phyloP scores from a whole-genome alignment of 1,284 basidiomycete genomes.

The Volvariella volvacea region DNA sequence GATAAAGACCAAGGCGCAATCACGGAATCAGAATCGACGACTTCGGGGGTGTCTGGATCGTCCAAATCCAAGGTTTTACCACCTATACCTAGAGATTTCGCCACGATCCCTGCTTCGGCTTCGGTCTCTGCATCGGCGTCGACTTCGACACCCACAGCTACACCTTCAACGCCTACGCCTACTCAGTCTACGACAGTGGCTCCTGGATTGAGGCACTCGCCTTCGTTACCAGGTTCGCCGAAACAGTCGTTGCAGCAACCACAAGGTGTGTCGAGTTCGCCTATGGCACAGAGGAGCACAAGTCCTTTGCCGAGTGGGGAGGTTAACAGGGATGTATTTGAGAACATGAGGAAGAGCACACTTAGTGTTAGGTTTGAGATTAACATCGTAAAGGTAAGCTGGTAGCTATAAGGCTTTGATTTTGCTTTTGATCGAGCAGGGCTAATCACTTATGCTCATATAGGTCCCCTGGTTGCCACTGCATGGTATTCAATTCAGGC shows the following conservation, averaged over 20 bases:
- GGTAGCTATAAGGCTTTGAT: slow-evolving; percentile 22
- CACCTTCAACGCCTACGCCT: slow-evolving; percentile 24
- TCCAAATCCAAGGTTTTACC: slow-evolving; percentile 56
- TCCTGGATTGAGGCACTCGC: too few relatives aligned
- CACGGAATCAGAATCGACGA: too few relatives aligned
- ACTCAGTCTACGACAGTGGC: slow-evolving; percentile 15
- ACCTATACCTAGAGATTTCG: slow-evolving; percentile 66
- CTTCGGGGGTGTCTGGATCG: slow-evolving; percentile 18
- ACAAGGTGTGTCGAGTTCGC: too few relatives aligned
- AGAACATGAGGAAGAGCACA: slow-evolving; percentile 66
- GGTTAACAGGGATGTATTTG: slow-evolving; percentile 63
- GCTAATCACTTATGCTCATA: slow-evolving; percentile 6
- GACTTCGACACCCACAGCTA: slow-evolving; percentile 3
- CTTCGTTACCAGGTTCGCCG: not conserved
- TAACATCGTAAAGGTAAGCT: slow-evolving; percentile 88
- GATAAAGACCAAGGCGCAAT: too few relatives aligned
- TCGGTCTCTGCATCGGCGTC: too few relatives aligned
- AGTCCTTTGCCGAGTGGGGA: slow-evolving; percentile 54
- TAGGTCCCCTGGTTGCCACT: slow-evolving; percentile 91
- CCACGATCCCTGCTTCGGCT: too few relatives aligned
- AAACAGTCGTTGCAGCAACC: not conserved
- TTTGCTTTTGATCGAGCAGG: slow-evolving; percentile 3
- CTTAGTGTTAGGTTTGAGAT: slow-evolving; percentile 91
- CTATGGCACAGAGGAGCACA: slow-evolving; percentile 19
- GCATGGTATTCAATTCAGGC: slow-evolving; percentile 93